Conservation (phyloP, 2,329 filamentous ascomycete species). For the Thielaviopsis ethacetica region DNA sequence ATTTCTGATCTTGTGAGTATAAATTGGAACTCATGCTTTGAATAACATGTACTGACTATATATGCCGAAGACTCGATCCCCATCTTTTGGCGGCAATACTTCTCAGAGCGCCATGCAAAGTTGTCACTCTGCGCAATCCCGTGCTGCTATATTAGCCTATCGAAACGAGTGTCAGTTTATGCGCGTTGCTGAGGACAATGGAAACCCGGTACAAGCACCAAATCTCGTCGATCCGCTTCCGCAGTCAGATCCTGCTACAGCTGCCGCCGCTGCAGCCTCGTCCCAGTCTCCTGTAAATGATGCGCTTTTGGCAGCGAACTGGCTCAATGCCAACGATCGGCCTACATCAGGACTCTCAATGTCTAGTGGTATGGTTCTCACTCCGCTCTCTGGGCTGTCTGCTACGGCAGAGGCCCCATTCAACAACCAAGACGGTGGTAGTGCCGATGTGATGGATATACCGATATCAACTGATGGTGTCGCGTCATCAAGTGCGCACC, state of each 20-base stretch:
- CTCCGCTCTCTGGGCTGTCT: not conserved
- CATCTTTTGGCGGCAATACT: not conserved
- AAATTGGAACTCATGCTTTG: not conserved
- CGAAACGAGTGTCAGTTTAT: conserved; percentile 28
- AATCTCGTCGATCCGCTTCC: conserved; percentile 22
- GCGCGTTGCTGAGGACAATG: conserved; percentile 24
- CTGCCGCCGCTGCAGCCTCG: not conserved
- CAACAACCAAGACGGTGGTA: not conserved
- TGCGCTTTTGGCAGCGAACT: not conserved
- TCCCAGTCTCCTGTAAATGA: not conserved
- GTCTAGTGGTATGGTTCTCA: not conserved
- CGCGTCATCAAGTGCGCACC: not conserved
- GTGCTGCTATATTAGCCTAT: conserved; percentile 26
- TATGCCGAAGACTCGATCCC: not conserved
- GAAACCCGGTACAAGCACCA: conserved; percentile 23
- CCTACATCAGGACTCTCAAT: not conserved
- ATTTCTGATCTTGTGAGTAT: conserved; percentile 33
- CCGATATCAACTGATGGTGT: not conserved
- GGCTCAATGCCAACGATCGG: not conserved
- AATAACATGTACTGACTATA: not conserved
- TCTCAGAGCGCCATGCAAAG: not conserved
- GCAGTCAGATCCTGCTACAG: not conserved
- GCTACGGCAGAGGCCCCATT: not conserved
- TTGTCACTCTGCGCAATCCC: not conserved
- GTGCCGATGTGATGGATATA: not conserved